Evolutionary conservation across 2,329 filamentous ascomycete species (phyloP).

Genomic region (Biscogniauxia sp.): DNA sequence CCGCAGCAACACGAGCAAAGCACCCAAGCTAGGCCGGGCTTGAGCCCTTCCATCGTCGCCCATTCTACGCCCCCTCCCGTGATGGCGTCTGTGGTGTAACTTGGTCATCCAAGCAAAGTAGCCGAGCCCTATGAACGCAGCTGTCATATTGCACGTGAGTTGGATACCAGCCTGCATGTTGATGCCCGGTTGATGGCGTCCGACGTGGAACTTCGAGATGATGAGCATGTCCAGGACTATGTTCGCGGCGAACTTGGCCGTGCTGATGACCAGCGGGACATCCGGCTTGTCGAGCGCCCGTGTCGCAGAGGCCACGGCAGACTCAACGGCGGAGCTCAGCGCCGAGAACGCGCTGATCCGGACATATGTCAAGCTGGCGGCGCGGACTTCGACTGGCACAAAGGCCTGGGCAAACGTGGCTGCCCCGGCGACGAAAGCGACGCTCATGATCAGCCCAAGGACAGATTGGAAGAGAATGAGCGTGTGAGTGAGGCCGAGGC

Average conservation of each 20-base stretch:
- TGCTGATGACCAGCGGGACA: constrained; percentile 65
- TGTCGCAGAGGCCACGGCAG: constrained; percentile 59
- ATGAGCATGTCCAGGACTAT: constrained; percentile 66
- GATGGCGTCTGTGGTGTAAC: constrained; percentile 13
- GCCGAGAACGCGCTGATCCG: constrained; percentile 63
- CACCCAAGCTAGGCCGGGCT: constrained; percentile 38
- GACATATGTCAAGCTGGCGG: constrained; percentile 60
- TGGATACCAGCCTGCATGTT: constrained; percentile 64
- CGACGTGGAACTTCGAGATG: constrained; percentile 64
- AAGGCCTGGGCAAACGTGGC: constrained; percentile 57
- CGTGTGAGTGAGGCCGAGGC: constrained; percentile 61
- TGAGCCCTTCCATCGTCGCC: constrained; percentile 10
- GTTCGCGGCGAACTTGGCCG: constrained; percentile 62
- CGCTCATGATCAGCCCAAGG: constrained; percentile 57
- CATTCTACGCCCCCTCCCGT: constrained; percentile 1
- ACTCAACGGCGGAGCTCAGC: constrained; percentile 61
- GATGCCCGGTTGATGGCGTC: constrained; percentile 50
- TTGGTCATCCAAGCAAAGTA: constrained; percentile 57
- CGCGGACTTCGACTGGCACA: constrained; percentile 58
- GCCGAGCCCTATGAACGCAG: constrained; percentile 52
- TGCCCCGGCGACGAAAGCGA: constrained; percentile 56
- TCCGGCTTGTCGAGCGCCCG: constrained; percentile 67
- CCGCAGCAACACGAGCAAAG: constrained; percentile 49
- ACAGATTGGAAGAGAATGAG: constrained; percentile 58
- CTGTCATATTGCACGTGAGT: constrained; percentile 56